Conservation (phyloP, 2,329 filamentous ascomycete species). For the Talaromyces piceae region DNA sequence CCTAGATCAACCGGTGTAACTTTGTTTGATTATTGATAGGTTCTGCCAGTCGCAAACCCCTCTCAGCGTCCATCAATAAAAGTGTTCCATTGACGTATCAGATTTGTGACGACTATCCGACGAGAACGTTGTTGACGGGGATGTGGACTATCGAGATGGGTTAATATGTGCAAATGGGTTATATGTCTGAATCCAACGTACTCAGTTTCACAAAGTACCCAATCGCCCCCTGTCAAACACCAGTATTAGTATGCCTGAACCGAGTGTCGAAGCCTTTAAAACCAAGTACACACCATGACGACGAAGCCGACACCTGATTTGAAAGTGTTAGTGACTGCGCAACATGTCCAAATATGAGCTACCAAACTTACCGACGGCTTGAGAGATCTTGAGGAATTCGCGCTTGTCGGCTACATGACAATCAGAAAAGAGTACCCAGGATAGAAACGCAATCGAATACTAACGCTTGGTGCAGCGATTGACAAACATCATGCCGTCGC, state of each 20-base stretch:
- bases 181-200: slow-evolving; percentile 27
- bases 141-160: slow-evolving; percentile 37
- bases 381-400: slow-evolving; percentile 55
- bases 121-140: slow-evolving; percentile 44
- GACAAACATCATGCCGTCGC: slow-evolving; percentile 42
- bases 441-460: slow-evolving; percentile 17
- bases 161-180: neutral
- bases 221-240: slow-evolving; percentile 40
- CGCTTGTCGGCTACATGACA: slow-evolving; percentile 45
- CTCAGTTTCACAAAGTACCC: slow-evolving; percentile 56
- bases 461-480: slow-evolving; percentile 44
- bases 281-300: slow-evolving; percentile 42
- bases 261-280: too few species aligned
- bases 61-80: neutral
- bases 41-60: neutral
- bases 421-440: neutral
- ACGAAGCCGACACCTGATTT: slow-evolving; percentile 43
- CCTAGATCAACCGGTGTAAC: neutral
- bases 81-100: too few species aligned
- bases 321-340: neutral
- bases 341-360: neutral
- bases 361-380: slow-evolving; percentile 26
- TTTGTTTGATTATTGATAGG: neutral
- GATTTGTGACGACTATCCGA: slow-evolving; percentile 32
- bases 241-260: too few species aligned